A percentile compares a stretch with the other conserved stretches of the same genome.
phyloP scores from a whole-genome alignment of 768 basidiomycete species.

The Leccinum variicolor region DNA sequence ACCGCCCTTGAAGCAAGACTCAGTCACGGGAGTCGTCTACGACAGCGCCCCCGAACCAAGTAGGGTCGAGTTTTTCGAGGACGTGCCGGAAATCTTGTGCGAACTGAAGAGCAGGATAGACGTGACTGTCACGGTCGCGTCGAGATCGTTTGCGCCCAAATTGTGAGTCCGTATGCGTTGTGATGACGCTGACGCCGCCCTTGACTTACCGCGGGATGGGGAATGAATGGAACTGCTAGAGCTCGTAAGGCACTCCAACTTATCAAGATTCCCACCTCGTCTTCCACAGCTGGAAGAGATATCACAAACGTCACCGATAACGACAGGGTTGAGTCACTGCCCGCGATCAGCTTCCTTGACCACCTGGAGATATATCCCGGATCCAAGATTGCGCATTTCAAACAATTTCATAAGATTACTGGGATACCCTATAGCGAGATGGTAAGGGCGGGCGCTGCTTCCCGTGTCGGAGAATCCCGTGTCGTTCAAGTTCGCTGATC shows the following conservation, averaged over 20 bases:
- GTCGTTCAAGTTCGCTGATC: neutral
- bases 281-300: slow-evolving; percentile 31
- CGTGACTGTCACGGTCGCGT: slow-evolving; percentile 67
- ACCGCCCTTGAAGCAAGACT: slow-evolving; percentile 51
- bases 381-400: slow-evolving; percentile 82
- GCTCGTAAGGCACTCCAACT: slow-evolving; percentile 73
- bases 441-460: slow-evolving; percentile 38
- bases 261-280: slow-evolving; percentile 46
- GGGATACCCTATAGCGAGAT: slow-evolving; percentile 79
- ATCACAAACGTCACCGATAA: neutral
- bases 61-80: slow-evolving; percentile 65
- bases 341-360: slow-evolving; percentile 63
- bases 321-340: slow-evolving; percentile 27
- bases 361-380: slow-evolving; percentile 76
- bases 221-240: slow-evolving; percentile 34
- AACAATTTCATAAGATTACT: slow-evolving; percentile 65
- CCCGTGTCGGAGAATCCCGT: neutral
- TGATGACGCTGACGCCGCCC: neutral
- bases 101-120: slow-evolving; percentile 42
- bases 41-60: slow-evolving; percentile 20
- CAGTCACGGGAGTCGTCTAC: slow-evolving; percentile 17
- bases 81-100: slow-evolving; percentile 73
- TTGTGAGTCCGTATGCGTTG: slow-evolving; percentile 45
- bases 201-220: neutral
- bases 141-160: slow-evolving; percentile 63